Conservation (phyloP, 305 asterid genomes). For the Solanum hybrid region DNA sequence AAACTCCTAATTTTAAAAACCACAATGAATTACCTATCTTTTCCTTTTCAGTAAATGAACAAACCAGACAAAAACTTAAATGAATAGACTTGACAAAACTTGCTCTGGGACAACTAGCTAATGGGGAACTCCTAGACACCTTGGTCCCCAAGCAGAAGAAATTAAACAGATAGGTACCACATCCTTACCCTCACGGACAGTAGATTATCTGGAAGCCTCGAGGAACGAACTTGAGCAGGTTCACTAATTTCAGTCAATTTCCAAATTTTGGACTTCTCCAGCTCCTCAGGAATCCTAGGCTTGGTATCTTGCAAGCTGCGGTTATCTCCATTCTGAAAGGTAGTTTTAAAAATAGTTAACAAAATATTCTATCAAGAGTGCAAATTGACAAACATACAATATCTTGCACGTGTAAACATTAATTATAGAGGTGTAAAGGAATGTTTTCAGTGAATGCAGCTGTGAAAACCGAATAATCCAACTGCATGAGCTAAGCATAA, state of each 20-base stretch:
- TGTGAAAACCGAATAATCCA: background rate
- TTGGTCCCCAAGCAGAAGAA: background rate
- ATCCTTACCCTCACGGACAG: conserved; percentile 40
- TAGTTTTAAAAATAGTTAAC: background rate
- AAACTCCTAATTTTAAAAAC: background rate
- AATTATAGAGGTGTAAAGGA: background rate
- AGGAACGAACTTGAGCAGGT: conserved; percentile 44
- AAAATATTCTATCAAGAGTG: conserved; percentile 4
- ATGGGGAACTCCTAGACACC: background rate
- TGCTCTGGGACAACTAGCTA: background rate
- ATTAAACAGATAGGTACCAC: background rate
- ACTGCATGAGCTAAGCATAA: background rate
- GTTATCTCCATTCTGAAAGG: conserved; percentile 39
- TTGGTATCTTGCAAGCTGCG: conserved; percentile 34
- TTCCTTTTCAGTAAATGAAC: background rate
- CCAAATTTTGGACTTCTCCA: conserved; percentile 46
- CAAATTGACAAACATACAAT: background rate
- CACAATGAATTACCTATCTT: background rate
- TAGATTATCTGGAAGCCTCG: conserved; percentile 47
- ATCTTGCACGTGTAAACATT: background rate
- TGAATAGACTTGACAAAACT: background rate
- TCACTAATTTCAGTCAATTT: conserved; percentile 49
- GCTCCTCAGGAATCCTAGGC: conserved; percentile 34
- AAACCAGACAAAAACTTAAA: background rate
- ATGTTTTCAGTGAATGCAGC: background rate